phyloP scores from a whole-genome alignment of 2,329 filamentous ascomycete species.

The Canariomyces notabilis region DNA sequence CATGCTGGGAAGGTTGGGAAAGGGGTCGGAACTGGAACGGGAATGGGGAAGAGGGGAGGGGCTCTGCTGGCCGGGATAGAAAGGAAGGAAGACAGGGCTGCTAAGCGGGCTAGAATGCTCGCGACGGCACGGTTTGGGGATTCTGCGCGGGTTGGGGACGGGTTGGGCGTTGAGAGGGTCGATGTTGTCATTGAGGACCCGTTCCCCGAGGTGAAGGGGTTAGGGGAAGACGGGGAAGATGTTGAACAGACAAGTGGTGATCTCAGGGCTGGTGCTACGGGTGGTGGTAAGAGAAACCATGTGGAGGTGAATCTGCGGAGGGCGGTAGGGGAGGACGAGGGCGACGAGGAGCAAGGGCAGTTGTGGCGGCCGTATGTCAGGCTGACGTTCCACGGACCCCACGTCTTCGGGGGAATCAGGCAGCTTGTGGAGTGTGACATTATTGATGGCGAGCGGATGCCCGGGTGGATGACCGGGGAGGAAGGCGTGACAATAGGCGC shows the following conservation, averaged over 20 bases:
- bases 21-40: conserved; percentile 18
- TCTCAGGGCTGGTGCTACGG: background rate
- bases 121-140: conserved; percentile 68
- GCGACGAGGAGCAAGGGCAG: conserved; percentile 4
- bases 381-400: conserved; percentile 66
- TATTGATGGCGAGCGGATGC: conserved; percentile 72
- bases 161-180: conserved; percentile 56
- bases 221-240: conserved; percentile 23
- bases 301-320: conserved; percentile 1
- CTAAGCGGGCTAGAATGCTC: conserved; percentile 56
- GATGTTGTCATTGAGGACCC: conserved; percentile 56
- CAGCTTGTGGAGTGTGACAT: conserved; percentile 72
- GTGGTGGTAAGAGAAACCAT: conserved; percentile 3
- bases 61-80: conserved; percentile 24
- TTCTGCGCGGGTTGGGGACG: conserved; percentile 50
- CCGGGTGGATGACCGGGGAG: conserved; percentile 87
- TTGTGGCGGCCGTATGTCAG: conserved; percentile 55
- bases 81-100: conserved; percentile 32
- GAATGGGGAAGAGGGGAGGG: conserved; percentile 19
- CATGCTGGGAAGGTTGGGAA: too few relatives aligned
- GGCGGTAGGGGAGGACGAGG: conserved; percentile 25
- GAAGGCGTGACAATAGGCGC: conserved; percentile 71
- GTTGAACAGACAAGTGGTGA: conserved; percentile 20
- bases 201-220: conserved; percentile 37
- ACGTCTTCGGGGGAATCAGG: conserved; percentile 76